These are phyloP conservation scores for Apophysomyces trapeziformis DNA, from an alignment of 371 early-diverging fungal species.

Conservation along the genomic window DNA sequence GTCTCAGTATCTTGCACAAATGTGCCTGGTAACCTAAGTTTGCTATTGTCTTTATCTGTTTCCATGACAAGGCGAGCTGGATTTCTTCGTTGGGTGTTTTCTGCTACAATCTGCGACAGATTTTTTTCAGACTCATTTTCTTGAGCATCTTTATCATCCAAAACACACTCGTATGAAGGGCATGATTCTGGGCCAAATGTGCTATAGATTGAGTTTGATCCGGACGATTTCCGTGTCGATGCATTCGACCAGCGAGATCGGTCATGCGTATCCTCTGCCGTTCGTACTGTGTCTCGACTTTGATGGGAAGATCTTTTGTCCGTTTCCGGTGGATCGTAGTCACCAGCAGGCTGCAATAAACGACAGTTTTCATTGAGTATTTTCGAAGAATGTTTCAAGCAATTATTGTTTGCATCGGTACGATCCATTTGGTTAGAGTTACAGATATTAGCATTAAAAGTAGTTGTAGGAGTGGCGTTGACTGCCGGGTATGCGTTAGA, in stretches of 20 bases:
- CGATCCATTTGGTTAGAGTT: not conserved
- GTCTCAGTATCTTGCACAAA: slow-evolving; percentile 6
- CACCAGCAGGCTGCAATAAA: slow-evolving; percentile 6
- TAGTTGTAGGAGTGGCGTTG: slow-evolving; percentile 1
- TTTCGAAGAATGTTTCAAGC: not conserved
- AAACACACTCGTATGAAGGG: slow-evolving; percentile 11
- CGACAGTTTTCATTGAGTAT: not conserved
- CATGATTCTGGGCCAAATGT: slow-evolving; percentile 38
- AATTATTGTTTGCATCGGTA: not conserved
- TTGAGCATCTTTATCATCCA: not conserved
- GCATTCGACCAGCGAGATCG: slow-evolving; percentile 33
- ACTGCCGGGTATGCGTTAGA: not conserved
- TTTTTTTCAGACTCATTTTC: slow-evolving; percentile 3
- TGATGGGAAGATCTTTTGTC: slow-evolving; percentile 1
- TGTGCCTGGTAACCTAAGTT: not conserved
- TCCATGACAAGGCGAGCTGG: slow-evolving; percentile 17
- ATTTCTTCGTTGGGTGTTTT: slow-evolving; percentile 28
- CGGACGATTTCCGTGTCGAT: slow-evolving; percentile 40
- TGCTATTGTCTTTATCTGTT: not conserved
- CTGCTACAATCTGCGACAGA: slow-evolving; percentile 18
- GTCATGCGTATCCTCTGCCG: not conserved
- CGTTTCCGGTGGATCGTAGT: not conserved
- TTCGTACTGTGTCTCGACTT: slow-evolving; percentile 3
- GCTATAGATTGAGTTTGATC: slow-evolving; percentile 44
- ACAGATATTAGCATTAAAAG: not conserved